Base-by-base conservation (phyloP, 2,329 filamentous ascomycete genomes). In the Penicillium palitans region DNA sequence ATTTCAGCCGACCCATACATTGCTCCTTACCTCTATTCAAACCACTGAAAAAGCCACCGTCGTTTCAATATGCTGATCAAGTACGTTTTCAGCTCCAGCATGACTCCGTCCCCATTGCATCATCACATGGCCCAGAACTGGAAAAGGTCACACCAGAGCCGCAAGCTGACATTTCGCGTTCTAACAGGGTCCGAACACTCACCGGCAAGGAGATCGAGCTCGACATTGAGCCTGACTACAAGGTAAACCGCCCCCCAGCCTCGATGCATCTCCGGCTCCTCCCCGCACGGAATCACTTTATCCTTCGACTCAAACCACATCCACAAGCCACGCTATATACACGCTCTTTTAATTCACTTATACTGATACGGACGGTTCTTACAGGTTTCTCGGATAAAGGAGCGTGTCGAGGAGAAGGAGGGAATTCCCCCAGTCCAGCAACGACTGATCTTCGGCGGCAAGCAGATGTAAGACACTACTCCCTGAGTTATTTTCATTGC, bases 121-220 rank as follows among this genome's bases (percentile, higher is more conserved):
- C 63, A 66, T 67, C 57, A 56, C 39, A 35, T 47, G 25, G 47
- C 55, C 51, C 41, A 48, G 29, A 49, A 47, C 51, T 21, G 41
- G 41, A 48, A 55, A 58, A 46, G 31, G 58, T 37, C 51, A 42
- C 6, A 2, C 6, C 42, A 66, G 59, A 58, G 46, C 57, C 57
- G 51, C 51, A 57, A 55, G 52, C 60, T 63, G 42, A 63, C 51
- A 42, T 49, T 47, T 55, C 31, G 33, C 33, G 52, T 53, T 15
- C 15, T 33, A 42, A 44, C 69, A 99, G 93, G 84, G 93, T 99
- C 75, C 90, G 95, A 74, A 99, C 95, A 63, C 87, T 99, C 65
- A 98, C 95, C 64, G 95, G 95, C 73, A 98, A 98, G 83, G 92
- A 99, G 81, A 98, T 98, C 76, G 93, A 98, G 83, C 87, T 99